A percentile compares a stretch with the other conserved stretches of the same genome.
Conservation (phyloP, 768 basidiomycete genomes). For the Daedalea quercina region DNA sequence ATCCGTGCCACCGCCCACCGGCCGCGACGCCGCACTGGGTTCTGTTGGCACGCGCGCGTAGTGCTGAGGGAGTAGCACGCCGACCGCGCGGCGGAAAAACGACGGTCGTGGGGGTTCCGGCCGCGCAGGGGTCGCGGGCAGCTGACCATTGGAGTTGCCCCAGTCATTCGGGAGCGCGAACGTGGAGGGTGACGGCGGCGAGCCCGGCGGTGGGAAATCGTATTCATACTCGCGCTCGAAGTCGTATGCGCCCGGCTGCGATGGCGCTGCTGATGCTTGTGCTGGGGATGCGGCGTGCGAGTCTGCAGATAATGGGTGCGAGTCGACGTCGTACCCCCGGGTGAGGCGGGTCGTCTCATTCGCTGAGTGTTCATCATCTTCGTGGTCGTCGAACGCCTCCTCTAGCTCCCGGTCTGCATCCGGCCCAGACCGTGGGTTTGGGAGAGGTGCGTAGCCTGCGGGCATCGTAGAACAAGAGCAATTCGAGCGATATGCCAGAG, state of each 20-base stretch:
- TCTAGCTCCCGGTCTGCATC: constrained; percentile 59
- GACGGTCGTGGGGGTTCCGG: constrained; percentile 35
- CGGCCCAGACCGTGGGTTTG: constrained; percentile 37
- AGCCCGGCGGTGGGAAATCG: constrained; percentile 67
- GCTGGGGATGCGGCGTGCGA: constrained; percentile 8
- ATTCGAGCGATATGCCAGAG: background rate
- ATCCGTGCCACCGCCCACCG: constrained; percentile 59
- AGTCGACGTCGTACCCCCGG: constrained; percentile 13
- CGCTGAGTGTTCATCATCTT: constrained; percentile 29
- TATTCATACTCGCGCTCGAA: constrained; percentile 77
- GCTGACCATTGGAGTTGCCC: constrained; percentile 66
- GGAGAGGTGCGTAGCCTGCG: constrained; percentile 46
- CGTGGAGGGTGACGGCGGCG: constrained; percentile 57
- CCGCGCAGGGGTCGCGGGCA: constrained; percentile 44
- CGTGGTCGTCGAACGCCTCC: constrained; percentile 61
- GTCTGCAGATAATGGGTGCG: constrained; percentile 25
- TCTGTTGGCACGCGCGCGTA: constrained; percentile 47
- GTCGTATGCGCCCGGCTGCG: constrained; percentile 50
- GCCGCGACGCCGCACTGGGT: constrained; percentile 21
- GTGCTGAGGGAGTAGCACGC: constrained; percentile 58
- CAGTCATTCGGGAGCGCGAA: constrained; percentile 56
- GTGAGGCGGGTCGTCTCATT: constrained; percentile 33
- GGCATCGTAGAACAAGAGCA: constrained; percentile 41
- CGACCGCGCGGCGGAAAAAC: constrained; percentile 52
- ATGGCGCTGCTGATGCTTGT: constrained; percentile 17